phyloP scores from a whole-genome alignment of 352 stramenopile genomes.

The Pythium utonaiense region DNA sequence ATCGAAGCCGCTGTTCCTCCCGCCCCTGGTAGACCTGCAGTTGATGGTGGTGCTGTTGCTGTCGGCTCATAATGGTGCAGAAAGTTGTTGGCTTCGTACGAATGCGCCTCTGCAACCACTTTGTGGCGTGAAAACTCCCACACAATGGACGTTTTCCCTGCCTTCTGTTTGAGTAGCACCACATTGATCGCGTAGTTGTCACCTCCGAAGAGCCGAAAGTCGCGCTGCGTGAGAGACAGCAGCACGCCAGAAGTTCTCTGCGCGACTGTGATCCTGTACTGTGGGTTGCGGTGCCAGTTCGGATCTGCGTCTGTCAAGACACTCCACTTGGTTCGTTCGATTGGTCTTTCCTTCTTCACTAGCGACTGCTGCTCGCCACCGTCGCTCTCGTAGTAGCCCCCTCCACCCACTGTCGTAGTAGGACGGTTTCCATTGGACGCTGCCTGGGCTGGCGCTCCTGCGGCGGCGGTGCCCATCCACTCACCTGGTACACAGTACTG shows the following conservation, averaged over 20 bases:
- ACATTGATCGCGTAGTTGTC: slow-evolving; percentile 89
- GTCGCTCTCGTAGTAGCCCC: not conserved
- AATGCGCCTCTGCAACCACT: slow-evolving; percentile 68
- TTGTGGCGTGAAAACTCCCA: slow-evolving; percentile 73
- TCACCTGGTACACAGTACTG: slow-evolving; percentile 62
- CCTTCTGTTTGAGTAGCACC: slow-evolving; percentile 76
- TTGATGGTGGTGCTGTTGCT: slow-evolving; percentile 21
- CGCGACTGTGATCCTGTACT: slow-evolving; percentile 69
- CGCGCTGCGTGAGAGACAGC: slow-evolving; percentile 81
- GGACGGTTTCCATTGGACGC: not conserved
- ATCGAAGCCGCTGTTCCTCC: not conserved
- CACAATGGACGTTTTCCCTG: slow-evolving; percentile 42
- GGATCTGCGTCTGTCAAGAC: slow-evolving; percentile 71
- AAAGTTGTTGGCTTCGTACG: slow-evolving; percentile 40
- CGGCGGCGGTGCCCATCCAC: slow-evolving; percentile 39
- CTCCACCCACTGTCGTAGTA: slow-evolving; percentile 1
- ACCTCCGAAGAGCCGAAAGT: slow-evolving; percentile 73
- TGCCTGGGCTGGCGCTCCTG: slow-evolving; percentile 26
- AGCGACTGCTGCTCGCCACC: slow-evolving; percentile 5
- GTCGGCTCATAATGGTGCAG: slow-evolving; percentile 39
- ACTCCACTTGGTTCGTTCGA: slow-evolving; percentile 63
- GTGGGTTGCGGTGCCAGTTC: slow-evolving; percentile 90
- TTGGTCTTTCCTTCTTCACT: slow-evolving; percentile 30
- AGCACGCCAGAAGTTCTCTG: slow-evolving; percentile 45
- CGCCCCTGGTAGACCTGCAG: slow-evolving; percentile 14